Evolutionary conservation across 306 rosid genomes (phyloP).

Genomic region (Malus asiatica): DNA sequence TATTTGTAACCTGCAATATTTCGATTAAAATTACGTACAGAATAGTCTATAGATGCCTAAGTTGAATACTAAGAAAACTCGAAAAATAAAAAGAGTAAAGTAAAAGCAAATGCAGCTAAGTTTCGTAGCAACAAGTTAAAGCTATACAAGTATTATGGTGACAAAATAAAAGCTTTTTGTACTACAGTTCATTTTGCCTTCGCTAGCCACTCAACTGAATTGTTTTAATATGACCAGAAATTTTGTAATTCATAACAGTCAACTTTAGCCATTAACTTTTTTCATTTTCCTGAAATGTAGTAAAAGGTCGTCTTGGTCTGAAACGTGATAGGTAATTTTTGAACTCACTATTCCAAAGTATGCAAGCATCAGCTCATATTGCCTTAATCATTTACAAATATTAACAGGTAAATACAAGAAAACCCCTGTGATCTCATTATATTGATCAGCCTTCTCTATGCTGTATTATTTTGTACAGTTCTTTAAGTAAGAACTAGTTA

Average conservation of each 20-base stretch:
- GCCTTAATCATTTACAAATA: not conserved
- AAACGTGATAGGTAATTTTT: not conserved
- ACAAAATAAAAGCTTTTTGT: not conserved
- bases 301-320: not conserved
- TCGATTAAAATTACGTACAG: conserved; percentile 7
- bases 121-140: not conserved
- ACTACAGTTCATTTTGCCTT: not conserved
- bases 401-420: not conserved
- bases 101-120: not conserved
- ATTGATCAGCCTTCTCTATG: not conserved
- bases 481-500: not conserved
- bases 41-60: not conserved
- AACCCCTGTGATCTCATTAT: not conserved
- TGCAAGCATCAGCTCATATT: not conserved
- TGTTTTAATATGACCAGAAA: not conserved
- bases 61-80: not conserved
- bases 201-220: not conserved
- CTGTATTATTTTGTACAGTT: not conserved
- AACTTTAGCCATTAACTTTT: not conserved
- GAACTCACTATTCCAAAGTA: not conserved
- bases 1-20: conserved; percentile 58
- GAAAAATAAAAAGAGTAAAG: not conserved
- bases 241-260: not conserved
- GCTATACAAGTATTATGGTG: not conserved
- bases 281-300: not conserved